phyloP scores from a whole-genome alignment of 2,329 filamentous ascomycete genomes.

The Pseudogymnoascus destructans region DNA sequence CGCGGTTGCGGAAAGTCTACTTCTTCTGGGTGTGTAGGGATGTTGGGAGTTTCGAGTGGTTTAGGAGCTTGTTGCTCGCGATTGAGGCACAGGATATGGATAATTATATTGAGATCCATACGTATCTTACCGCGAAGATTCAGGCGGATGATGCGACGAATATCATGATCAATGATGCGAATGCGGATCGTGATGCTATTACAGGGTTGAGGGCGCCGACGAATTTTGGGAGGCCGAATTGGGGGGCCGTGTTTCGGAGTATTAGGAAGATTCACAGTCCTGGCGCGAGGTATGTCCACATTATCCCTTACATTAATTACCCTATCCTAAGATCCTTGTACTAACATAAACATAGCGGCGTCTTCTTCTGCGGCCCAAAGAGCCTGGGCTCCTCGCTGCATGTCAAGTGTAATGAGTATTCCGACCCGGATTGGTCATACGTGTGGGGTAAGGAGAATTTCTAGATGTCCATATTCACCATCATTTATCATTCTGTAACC shows the following conservation, averaged over 20 bases:
- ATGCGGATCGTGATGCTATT: constrained; percentile 72
- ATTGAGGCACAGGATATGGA: constrained; percentile 79
- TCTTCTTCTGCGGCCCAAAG: constrained; percentile 81
- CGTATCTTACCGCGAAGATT: constrained; percentile 77
- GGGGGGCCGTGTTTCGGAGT: constrained; percentile 79
- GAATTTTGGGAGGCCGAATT: constrained; percentile 77
- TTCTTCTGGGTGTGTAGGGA: constrained; percentile 90
- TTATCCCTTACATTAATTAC: constrained; percentile 78
- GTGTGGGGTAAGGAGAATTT: constrained; percentile 39
- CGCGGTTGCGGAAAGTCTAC: constrained; percentile 71
- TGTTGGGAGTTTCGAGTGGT: constrained; percentile 83
- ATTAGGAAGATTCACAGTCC: constrained; percentile 67
- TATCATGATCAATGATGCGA: constrained; percentile 86
- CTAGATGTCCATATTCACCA: constrained; percentile 22
- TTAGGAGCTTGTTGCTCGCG: constrained; percentile 67
- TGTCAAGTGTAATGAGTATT: constrained; percentile 79
- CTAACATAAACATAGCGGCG: constrained; percentile 45
- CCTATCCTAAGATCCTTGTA: constrained; percentile 68
- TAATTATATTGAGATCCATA: constrained; percentile 78
- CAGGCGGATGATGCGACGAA: constrained; percentile 77
- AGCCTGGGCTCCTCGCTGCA: constrained; percentile 63
- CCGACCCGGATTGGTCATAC: constrained; percentile 56
- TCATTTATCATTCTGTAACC: constrained; percentile 1
- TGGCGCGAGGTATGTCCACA: constrained; percentile 66
- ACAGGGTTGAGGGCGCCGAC: constrained; percentile 71